Percentiles rank a stretch among this genome's conserved stretches.
These are phyloP conservation scores for Prunus mume DNA, from an alignment of 306 rosid species.

Conservation along the genomic window DNA sequence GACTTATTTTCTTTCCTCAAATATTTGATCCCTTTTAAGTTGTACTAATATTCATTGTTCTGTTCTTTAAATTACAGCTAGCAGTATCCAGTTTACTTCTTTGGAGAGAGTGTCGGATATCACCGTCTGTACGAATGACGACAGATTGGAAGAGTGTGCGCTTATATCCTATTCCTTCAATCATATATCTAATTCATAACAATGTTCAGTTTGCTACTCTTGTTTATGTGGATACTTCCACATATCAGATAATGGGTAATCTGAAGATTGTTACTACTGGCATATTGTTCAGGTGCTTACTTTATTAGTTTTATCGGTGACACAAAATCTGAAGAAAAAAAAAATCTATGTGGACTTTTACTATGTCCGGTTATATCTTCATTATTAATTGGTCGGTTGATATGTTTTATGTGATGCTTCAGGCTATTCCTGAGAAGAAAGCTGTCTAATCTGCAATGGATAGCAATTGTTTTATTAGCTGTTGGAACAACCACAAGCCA, in stretches of 20 bases:
- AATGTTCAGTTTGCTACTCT: conserved; percentile 92
- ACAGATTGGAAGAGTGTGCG: conserved; percentile 75
- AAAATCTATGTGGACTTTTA: not conserved
- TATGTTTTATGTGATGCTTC: conserved; percentile 14
- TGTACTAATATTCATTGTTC: conserved; percentile 1
- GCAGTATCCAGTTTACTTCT: conserved; percentile 71
- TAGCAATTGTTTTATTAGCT: conserved; percentile 80
- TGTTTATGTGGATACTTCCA: conserved; percentile 85
- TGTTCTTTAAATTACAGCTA: conserved; percentile 48
- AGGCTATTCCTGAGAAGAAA: conserved; percentile 79
- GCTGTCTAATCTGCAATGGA: conserved; percentile 88
- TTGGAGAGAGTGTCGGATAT: conserved; percentile 67
- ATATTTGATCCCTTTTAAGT: not conserved
- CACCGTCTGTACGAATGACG: conserved; percentile 72
- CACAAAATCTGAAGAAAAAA: not conserved
- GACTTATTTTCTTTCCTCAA: not conserved
- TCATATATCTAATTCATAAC: conserved; percentile 77
- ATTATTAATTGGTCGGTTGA: not conserved
- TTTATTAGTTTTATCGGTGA: not conserved
- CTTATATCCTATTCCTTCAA: conserved; percentile 76
- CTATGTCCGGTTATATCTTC: not conserved
- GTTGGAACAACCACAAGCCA: conserved; percentile 98
- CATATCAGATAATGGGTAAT: conserved; percentile 97
- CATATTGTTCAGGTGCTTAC: conserved; percentile 75
- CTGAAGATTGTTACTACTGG: conserved; percentile 92